Percentiles rank a stretch among this genome's conserved stretches.
phyloP scores from a whole-genome alignment of 73 alveolate genomes.

The Paramecium pentaurelia region DNA sequence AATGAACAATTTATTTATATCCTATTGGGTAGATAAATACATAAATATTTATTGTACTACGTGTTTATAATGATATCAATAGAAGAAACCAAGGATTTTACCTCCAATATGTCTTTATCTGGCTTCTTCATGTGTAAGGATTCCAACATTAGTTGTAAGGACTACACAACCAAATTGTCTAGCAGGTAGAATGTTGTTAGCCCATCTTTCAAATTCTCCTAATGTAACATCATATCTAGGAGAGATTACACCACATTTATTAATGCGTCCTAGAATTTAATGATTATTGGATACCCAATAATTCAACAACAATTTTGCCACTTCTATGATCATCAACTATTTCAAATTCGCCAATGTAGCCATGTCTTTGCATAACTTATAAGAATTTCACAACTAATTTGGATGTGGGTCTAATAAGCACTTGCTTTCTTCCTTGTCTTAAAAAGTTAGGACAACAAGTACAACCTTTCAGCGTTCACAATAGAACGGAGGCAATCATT shows the following conservation, averaged over 20 bases:
- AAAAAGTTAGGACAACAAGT: constrained; percentile 74
- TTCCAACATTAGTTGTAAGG: constrained; percentile 95
- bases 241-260: constrained; percentile 98
- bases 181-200: constrained; percentile 90
- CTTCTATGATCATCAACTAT: constrained; percentile 97
- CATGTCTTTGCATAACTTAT: constrained; percentile 94
- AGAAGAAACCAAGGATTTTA: constrained; percentile 97
- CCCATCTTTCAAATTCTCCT: constrained; percentile 81
- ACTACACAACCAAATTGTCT: constrained; percentile 95
- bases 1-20: background rate
- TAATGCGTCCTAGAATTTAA: constrained; percentile 80
- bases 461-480: constrained; percentile 96
- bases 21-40: background rate
- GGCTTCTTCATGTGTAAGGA: constrained; percentile 84
- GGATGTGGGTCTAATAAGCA: constrained; percentile 94
- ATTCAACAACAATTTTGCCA: constrained; percentile 95
- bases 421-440: constrained; percentile 67
- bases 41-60: background rate
- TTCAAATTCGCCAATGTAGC: constrained; percentile 96
- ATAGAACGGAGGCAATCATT: constrained; percentile 91
- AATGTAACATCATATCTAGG: constrained; percentile 92
- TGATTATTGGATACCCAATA: constrained; percentile 48
- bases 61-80: constrained; percentile 65
- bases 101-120: constrained; percentile 97
- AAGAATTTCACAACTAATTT: constrained; percentile 96